Base-by-base conservation (phyloP, 768 basidiomycete species). In the Tulasnella sp. region DNA sequence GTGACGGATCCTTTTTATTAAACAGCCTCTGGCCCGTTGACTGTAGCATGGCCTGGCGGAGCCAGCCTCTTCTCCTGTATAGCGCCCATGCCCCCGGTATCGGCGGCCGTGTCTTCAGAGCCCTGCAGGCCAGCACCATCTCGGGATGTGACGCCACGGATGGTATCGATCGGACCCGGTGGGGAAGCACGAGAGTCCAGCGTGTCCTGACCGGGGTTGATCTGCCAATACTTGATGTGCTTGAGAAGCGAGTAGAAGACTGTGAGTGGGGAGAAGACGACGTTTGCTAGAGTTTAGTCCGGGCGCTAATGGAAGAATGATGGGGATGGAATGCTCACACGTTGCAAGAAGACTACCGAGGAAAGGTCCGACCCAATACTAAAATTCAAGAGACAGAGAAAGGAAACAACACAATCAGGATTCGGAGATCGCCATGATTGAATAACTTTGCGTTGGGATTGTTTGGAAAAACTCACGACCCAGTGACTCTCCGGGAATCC, bases 321-420 rank as follows among this genome's bases (percentile, higher is more conserved):
- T 7, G 5, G n/a, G n/a, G 15, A 38, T 5, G 34, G 15, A 38
- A n/a, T 19, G 25, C 45, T 48, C 30, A 21, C 38, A 66, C 19
- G 70, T 70, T 3, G 72, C 82, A 9, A 87, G 73, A 9, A 87
- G 66, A 4, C 82, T 75, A 27, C 86, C 85, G 21, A 87, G 72
- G 55, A 77, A 77, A 0, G 84, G 84, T 38, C 86, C 85, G 8
- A 85, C 70, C 84, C 83, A 84, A 65, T 84, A 84, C 81, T 84
- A 58, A 12, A 24, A 63, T 19, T 62, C 34, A 17, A 24, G 19
- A 57, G n/a, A 19, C 11, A 4, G n/a, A n/a, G 21, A 10, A 15
- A 19, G 29, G 24, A 19, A 3, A 11, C 34, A 30, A 19, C 25
- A 24, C 29, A 50, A 44, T 17, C 49, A 2, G 22, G 49, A 27